A percentile compares a stretch with the other conserved stretches of the same genome.
These are phyloP conservation scores for Sclerotinia borealis DNA, from an alignment of 2,329 filamentous ascomycete species.

Conservation along the genomic window DNA sequence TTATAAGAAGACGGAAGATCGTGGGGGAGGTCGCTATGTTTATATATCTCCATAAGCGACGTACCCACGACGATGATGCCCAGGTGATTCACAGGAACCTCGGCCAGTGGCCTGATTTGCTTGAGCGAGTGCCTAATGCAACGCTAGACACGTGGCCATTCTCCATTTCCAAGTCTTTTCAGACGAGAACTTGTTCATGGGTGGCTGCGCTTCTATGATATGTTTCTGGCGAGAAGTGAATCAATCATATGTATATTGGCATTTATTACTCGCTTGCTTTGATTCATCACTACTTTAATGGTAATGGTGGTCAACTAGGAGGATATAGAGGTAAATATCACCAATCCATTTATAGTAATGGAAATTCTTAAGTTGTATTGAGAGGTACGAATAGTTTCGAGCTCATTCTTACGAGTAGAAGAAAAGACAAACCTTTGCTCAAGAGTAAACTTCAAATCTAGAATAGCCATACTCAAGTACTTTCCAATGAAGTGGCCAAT, in stretches of 20 bases:
- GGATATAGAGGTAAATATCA: background rate
- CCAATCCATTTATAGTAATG: background rate
- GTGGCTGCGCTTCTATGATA: background rate
- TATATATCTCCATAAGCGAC: conserved; percentile 1
- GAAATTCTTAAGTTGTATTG: background rate
- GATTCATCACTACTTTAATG: background rate
- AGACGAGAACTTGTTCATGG: background rate
- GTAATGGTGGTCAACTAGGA: background rate
- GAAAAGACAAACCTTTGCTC: background rate
- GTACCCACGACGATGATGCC: background rate
- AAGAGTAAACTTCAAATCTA: background rate
- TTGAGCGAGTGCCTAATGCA: background rate
- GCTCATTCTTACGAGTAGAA: background rate
- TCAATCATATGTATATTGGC: background rate
- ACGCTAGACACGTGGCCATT: conserved; percentile 8
- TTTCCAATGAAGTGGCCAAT: background rate
- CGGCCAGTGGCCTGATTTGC: background rate
- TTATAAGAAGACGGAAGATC: background rate
- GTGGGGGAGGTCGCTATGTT: background rate
- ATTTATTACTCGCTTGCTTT: background rate
- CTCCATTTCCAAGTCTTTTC: conserved; percentile 4
- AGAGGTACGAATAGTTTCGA: background rate
- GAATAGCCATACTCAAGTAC: background rate
- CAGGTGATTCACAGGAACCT: background rate
- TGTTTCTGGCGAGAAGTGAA: background rate